Evolutionary conservation across 805 yeast species (phyloP), one percentile per base, ranked within the genome.

Genomic region (Hanseniaspora guilliermondii): DNA sequence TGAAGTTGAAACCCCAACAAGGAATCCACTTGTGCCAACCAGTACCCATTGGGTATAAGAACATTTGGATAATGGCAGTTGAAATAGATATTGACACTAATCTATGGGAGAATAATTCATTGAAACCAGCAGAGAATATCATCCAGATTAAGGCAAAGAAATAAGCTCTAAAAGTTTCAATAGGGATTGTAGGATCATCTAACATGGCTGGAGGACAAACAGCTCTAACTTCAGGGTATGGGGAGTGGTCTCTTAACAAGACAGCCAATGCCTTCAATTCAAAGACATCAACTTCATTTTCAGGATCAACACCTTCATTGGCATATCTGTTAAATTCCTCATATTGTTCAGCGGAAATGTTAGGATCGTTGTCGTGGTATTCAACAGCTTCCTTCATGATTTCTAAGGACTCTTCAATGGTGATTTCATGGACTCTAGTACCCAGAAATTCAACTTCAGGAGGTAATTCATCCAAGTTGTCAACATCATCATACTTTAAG

Each of bases 161-260:
- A 56, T 71, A 71, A 14, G 72, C 62, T 60, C 76, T 64, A 45
- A 70, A 73, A 50, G 80, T 75, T 67, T 77, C 79, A 58, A 74
- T 73, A 5, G 77, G 77, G 22, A 73, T 62, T 3, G 64, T 59
- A 1, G 71, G 70, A 60, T 78, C 79, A 61, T 78, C 81, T 32
- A 69, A 58, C 47, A 47, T 40, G 9, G 56, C 44, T 30, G 78
- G 72, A 19, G 77, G 76, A 42, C 79, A 76, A 22, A 81, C 76
- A 27, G 85, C 76, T 64, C 87, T 73, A 21, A 81, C 85, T 65
- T 81, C 86, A 0, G 83, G 78, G 62, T 80, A 81, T 8, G 85
- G 84, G 21, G 80, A 76, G 59, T 72, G 68, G 58, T 61, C 75
- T 67, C 63, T 58, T 16, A 70, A 69, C 27, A 66, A 60, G 33